Evolutionary conservation across 2,329 filamentous ascomycete species (phyloP).

Genomic region (Teratosphaeria zuluensis): DNA sequence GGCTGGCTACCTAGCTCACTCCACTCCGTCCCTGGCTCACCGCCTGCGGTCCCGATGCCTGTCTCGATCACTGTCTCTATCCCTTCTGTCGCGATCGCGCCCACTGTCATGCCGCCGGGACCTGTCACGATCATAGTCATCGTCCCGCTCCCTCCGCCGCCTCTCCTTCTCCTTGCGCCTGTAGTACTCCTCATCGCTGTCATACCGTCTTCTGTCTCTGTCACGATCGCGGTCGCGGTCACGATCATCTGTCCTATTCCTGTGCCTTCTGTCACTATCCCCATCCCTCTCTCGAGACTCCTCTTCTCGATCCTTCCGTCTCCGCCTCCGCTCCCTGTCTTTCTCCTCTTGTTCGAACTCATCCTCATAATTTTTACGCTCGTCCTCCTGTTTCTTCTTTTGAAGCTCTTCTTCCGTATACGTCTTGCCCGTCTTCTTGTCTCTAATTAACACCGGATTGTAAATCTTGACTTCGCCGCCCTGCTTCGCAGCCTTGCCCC

Average conservation of each 20-base stretch:
- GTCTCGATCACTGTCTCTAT: constrained; percentile 7
- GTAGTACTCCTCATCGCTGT: constrained; percentile 14
- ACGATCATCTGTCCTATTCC: constrained; percentile 8
- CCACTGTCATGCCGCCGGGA: constrained; percentile 11
- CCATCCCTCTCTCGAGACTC: not conserved
- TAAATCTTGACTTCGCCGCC: constrained; percentile 48
- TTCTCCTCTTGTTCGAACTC: constrained; percentile 32
- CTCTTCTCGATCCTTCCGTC: constrained; percentile 7
- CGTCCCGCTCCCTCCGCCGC: constrained; percentile 15
- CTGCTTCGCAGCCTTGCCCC: constrained; percentile 56
- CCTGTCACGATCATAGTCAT: constrained; percentile 10
- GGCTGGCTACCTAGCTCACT: no score
- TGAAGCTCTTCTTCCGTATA: constrained; percentile 54
- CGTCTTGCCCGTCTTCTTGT: constrained; percentile 52
- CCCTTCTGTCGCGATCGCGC: not conserved
- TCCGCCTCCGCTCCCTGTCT: constrained; percentile 24
- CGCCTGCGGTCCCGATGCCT: constrained; percentile 11
- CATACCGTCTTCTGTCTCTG: constrained; percentile 13
- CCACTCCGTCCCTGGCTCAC: not conserved
- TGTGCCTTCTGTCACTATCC: constrained; percentile 5
- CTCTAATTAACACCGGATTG: constrained; percentile 51
- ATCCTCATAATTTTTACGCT: constrained; percentile 37
- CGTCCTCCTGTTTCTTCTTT: constrained; percentile 31
- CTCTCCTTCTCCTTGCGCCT: constrained; percentile 21
- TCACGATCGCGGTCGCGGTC: constrained; percentile 11